Evolutionary conservation across 1,284 basidiomycete species (phyloP).

Genomic region (Porodaedalea pini): DNA sequence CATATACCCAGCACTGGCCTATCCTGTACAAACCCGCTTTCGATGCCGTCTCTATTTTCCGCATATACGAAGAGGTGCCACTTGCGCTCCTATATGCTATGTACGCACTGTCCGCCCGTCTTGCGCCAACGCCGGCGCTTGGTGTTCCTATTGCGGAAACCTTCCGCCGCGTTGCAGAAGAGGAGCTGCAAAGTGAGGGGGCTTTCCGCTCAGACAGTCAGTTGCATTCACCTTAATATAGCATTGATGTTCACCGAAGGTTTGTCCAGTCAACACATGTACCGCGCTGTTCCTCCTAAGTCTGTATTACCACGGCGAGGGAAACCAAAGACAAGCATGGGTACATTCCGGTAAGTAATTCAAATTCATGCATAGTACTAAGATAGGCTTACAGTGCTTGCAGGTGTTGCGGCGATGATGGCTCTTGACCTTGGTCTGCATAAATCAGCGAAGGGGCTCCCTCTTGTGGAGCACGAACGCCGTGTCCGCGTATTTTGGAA

Average conservation of each 20-base stretch:
- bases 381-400: background rate
- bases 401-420: slow-evolving; percentile 22
- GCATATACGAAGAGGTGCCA: slow-evolving; percentile 18
- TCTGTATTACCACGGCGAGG: slow-evolving; percentile 21
- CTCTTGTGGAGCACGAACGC: slow-evolving; percentile 19
- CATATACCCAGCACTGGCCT: slow-evolving; percentile 19
- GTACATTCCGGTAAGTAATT: slow-evolving; percentile 15
- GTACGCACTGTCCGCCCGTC: slow-evolving; percentile 17
- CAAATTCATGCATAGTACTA: background rate
- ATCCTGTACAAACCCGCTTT: slow-evolving; percentile 21
- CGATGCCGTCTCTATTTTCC: slow-evolving; percentile 19
- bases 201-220: slow-evolving; percentile 18
- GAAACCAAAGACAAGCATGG: slow-evolving; percentile 22
- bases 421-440: slow-evolving; percentile 21
- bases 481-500: slow-evolving; percentile 23
- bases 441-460: slow-evolving; percentile 14
- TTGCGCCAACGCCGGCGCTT: slow-evolving; percentile 12
- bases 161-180: slow-evolving; percentile 16
- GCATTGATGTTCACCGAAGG: background rate
- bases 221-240: background rate
- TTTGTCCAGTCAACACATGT: slow-evolving; percentile 15
- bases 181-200: slow-evolving; percentile 17
- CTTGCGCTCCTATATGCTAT: slow-evolving; percentile 19
- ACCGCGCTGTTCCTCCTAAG: slow-evolving; percentile 18
- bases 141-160: slow-evolving; percentile 9